Base-by-base conservation (phyloP, 2,329 filamentous ascomycete genomes). In the Aureobasidium namibiae region DNA sequence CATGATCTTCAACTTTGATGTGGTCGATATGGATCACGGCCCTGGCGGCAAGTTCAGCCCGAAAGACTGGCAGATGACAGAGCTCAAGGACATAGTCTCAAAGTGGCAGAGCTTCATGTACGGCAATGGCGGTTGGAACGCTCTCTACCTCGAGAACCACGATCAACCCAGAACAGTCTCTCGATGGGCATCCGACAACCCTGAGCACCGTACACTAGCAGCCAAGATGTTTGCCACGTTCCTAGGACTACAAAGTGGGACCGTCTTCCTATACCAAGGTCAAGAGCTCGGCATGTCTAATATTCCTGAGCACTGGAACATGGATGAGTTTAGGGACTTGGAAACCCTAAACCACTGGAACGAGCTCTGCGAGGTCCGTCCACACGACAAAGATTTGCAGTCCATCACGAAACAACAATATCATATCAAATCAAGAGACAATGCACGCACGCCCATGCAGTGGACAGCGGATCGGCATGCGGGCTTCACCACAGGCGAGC, bases 1-100 rank as follows among this genome's bases (percentile, higher is more conserved):
- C 67, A 87, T 88, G 83, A 84, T 88, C 48, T 87, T 88, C 70
- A 82, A 86, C 65, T 88, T 88, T 66, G 84, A 87, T 57, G 73
- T 82, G n/a, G 74, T 81, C 62, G 73, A 78, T 36, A 69, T 81
- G 26, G 78, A 81, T 60, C 71, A 77, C 60, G 77, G 76, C 10
- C 60, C 67, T 50, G 56, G 59, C 4, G 68, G 76, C 54, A 81
- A 80, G 63, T 80, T 65, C 65, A 1, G 68, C 66, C 41, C 38
- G 6, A 38, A 59, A 31, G 56, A 59, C 5, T 83, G 79, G 77
- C 72, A 74, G 36, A 75, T 84, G 2, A 74, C 74, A 2, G 75
- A 81, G 44, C 70, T 85, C 45, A 83, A 82, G 67, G 64, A 71
- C 1, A 78, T 79, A 34, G 77, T 81, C 56, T 73, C 75, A 61